These are phyloP conservation scores for Manihot esculenta DNA, from an alignment of 441 rosid species.

Conservation along the genomic window DNA sequence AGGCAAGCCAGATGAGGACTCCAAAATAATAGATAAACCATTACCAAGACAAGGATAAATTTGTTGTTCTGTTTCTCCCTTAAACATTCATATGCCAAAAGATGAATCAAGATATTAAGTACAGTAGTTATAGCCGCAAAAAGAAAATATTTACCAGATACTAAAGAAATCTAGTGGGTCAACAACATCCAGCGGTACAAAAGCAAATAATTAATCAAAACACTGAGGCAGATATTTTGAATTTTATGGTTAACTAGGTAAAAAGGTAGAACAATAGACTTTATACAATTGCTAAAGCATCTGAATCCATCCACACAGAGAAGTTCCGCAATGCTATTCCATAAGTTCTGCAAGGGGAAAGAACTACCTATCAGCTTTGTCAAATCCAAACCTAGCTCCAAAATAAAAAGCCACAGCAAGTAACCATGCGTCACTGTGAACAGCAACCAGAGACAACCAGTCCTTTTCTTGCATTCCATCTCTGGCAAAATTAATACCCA, in stretches of 20 bases:
- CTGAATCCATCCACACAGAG: neutral
- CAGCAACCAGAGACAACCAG: slow-evolving; percentile 64
- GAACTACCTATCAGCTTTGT: slow-evolving; percentile 48
- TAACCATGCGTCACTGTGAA: slow-evolving; percentile 74
- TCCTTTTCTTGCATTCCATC: slow-evolving; percentile 80
- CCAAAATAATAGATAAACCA: neutral
- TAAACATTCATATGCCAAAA: slow-evolving; percentile 6
- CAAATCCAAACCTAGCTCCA: slow-evolving; percentile 64
- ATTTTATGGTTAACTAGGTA: neutral
- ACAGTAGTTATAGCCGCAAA: neutral
- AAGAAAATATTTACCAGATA: neutral
- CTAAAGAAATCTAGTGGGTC: neutral
- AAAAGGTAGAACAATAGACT: neutral
- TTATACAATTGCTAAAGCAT: neutral
- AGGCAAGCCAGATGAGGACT: neutral
- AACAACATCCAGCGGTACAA: neutral
- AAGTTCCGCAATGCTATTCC: too few relatives aligned
- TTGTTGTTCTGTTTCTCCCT: neutral
- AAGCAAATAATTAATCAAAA: neutral
- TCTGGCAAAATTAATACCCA: slow-evolving; percentile 75
- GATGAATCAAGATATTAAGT: neutral
- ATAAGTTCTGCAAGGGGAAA: neutral
- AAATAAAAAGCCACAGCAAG: slow-evolving; percentile 72
- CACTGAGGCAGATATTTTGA: neutral
- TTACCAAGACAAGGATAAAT: neutral